Conservation (phyloP, 768 basidiomycete genomes). For the Suillus hirtellus region DNA sequence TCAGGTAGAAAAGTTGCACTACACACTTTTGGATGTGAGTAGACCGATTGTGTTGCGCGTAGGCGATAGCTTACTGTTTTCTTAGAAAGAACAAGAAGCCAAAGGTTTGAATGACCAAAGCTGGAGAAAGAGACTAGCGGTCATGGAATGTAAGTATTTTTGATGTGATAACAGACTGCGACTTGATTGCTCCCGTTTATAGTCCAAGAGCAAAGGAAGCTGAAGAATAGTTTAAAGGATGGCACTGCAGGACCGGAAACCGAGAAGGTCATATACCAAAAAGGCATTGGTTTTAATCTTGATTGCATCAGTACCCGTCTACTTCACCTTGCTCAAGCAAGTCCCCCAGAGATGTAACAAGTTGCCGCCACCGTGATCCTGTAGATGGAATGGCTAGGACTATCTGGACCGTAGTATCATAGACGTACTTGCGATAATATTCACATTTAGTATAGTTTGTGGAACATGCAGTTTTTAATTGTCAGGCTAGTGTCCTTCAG, state of each 20-base stretch:
- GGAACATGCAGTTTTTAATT: background rate
- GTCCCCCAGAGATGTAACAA: background rate
- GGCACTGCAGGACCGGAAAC: background rate
- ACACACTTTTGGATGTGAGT: background rate
- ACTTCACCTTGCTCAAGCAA: background rate
- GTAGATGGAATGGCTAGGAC: background rate
- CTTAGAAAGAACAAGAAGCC: background rate
- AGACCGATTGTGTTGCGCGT: background rate
- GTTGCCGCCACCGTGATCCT: background rate
- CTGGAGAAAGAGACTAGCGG: background rate
- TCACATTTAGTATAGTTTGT: background rate
- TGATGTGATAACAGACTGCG: background rate
- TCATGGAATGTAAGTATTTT: background rate
- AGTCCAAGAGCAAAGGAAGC: conserved; percentile 6
- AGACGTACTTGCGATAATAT: background rate
- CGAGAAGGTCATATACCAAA: conserved; percentile 2
- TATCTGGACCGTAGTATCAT: background rate
- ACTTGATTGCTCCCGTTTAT: background rate
- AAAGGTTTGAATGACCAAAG: conserved; percentile 1
- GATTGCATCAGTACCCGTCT: background rate
- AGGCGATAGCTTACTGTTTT: background rate
- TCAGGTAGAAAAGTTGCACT: conserved; percentile 1
- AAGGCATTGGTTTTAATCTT: conserved; percentile 1
- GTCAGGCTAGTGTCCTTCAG: background rate
- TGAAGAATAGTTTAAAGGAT: background rate